Evolutionary conservation across 192 early-diverging fungal genomes (phyloP).

Genomic region (Piromyces sp.): DNA sequence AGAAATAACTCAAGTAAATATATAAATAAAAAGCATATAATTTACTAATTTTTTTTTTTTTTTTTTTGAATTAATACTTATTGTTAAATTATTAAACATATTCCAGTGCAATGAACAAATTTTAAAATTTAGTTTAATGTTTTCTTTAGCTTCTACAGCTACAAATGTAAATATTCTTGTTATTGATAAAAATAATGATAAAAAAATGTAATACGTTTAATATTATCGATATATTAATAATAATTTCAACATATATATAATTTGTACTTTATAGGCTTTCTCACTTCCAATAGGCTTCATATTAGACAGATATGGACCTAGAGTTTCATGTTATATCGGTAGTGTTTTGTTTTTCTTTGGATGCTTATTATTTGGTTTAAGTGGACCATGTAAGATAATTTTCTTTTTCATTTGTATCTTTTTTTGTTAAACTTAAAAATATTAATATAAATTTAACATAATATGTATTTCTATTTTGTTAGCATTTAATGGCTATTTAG

Average conservation of each 20-base stretch:
- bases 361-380: neutral
- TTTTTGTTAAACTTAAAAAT: no score
- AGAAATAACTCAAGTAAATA: neutral
- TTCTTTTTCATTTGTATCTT: no score
- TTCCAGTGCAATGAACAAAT: neutral
- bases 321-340: neutral
- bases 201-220: no score
- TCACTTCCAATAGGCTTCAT: neutral
- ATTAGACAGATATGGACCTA: neutral
- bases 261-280: neutral
- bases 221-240: no score
- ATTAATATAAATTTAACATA: no score
- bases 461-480: no score
- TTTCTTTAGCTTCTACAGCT: neutral
- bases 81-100: no score
- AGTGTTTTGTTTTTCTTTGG: neutral
- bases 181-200: no score
- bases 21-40: neutral
- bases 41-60: no score
- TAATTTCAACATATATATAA: no score
- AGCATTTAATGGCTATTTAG: neutral
- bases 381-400: neutral
- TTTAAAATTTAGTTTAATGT: neutral
- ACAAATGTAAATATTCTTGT: no score
- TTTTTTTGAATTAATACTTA: no score